phyloP scores from a whole-genome alignment of 495 filamentous ascomycete species.

The Penicillium ucsense region DNA sequence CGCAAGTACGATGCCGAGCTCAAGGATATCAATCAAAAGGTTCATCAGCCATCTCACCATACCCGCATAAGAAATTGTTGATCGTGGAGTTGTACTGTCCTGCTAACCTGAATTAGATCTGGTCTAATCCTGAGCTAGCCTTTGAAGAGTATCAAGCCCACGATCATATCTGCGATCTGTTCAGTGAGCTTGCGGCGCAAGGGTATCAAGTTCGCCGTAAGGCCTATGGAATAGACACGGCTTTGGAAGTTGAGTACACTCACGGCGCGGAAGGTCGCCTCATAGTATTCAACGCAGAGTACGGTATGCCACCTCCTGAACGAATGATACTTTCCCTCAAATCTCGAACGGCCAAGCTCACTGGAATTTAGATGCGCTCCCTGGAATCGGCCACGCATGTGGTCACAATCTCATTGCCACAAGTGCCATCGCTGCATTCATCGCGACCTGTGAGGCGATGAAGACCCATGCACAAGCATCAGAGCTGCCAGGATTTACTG shows the following conservation, averaged over 20 bases:
- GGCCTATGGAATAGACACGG: slow-evolving; percentile 43
- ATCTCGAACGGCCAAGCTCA: background rate
- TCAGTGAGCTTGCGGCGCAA: slow-evolving; percentile 21
- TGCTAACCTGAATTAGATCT: slow-evolving; percentile 19
- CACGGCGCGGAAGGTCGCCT: slow-evolving; percentile 35
- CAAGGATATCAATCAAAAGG: slow-evolving; percentile 37
- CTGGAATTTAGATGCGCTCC: slow-evolving; percentile 21
- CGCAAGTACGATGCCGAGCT: slow-evolving; percentile 25
- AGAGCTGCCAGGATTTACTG: slow-evolving; percentile 15
- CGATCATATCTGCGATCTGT: slow-evolving; percentile 38
- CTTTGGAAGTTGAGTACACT: slow-evolving; percentile 46
- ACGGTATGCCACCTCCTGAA: slow-evolving; percentile 18
- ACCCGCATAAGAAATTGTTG: background rate
- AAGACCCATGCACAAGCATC: slow-evolving; percentile 10
- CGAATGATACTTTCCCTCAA: no score
- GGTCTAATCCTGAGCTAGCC: slow-evolving; percentile 44
- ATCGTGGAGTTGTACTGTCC: background rate
- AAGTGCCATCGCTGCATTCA: slow-evolving; percentile 35
- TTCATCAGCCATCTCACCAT: slow-evolving; percentile 4
- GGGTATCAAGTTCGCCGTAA: slow-evolving; percentile 30
- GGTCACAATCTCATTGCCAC: slow-evolving; percentile 41
- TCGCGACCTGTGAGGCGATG: slow-evolving; percentile 29
- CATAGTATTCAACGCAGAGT: slow-evolving; percentile 51
- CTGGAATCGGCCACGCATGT: slow-evolving; percentile 39
- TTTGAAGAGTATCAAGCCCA: slow-evolving; percentile 46